phyloP scores from a whole-genome alignment of 805 yeast species.

The Debaryomyces hansenii region DNA sequence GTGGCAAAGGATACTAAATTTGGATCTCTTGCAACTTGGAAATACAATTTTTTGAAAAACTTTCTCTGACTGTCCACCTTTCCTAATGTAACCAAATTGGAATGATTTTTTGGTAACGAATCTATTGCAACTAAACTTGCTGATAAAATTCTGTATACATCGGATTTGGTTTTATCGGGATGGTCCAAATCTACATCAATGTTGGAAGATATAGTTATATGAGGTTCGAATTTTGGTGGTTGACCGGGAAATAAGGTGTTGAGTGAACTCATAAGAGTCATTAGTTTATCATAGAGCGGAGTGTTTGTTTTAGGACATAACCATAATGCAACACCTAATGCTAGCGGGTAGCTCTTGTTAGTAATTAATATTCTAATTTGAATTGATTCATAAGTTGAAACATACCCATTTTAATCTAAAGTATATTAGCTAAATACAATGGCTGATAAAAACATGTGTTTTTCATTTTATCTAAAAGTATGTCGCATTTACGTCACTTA shows the following conservation, averaged over 20 bases:
- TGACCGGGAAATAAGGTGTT: slow-evolving; percentile 68
- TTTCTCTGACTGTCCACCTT: slow-evolving; percentile 48
- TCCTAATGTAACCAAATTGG: slow-evolving; percentile 39
- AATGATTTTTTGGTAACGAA: slow-evolving; percentile 42
- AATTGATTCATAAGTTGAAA: neutral
- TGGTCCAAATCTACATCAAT: slow-evolving; percentile 43
- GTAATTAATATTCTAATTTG: neutral
- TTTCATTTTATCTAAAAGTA: neutral
- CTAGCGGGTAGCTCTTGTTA: slow-evolving; percentile 6
- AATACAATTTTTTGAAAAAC: slow-evolving; percentile 54
- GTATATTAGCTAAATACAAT: neutral
- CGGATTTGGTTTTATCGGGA: slow-evolving; percentile 44
- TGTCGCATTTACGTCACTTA: neutral
- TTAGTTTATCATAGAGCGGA: slow-evolving; percentile 54
- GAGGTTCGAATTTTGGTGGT: slow-evolving; percentile 72
- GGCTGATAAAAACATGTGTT: no score
- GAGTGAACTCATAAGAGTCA: slow-evolving; percentile 61
- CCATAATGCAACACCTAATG: slow-evolving; percentile 64
- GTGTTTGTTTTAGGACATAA: slow-evolving; percentile 63
- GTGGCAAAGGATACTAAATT: slow-evolving; percentile 53
- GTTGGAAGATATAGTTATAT: slow-evolving; percentile 71
- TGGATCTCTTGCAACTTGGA: slow-evolving; percentile 46
- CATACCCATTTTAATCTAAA: slow-evolving; percentile 7
- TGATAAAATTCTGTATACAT: slow-evolving; percentile 58
- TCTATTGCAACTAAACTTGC: slow-evolving; percentile 57